phyloP scores from a whole-genome alignment of 805 yeast genomes.

The Kluyveromyces nonfermentans region DNA sequence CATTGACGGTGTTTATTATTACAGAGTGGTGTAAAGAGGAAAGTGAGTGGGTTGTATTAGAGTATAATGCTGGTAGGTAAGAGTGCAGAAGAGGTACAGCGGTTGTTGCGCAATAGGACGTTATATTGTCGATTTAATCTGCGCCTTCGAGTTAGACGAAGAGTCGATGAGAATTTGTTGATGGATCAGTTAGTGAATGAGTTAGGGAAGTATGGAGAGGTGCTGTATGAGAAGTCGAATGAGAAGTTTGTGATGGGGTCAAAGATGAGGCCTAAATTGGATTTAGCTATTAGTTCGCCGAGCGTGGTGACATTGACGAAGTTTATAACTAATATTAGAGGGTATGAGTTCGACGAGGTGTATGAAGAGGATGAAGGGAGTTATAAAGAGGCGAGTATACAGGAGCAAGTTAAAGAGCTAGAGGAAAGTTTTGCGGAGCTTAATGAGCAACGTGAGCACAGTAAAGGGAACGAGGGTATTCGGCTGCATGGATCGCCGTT shows the following conservation, averaged over 20 bases:
- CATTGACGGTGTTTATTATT: not conserved
- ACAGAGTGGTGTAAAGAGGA: not conserved
- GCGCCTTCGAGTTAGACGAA: not conserved
- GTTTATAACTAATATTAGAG: not conserved
- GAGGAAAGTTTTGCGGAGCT: not conserved
- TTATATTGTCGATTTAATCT: conserved; percentile 2
- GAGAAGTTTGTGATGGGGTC: not conserved
- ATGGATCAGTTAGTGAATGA: not conserved
- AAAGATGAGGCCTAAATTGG: not conserved
- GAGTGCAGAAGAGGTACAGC: not conserved
- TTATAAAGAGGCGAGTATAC: not conserved
- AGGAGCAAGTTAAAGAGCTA: not conserved
- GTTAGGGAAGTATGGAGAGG: not conserved
- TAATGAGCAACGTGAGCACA: not conserved
- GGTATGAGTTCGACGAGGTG: not conserved
- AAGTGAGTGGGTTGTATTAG: not conserved
- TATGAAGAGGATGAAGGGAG: not conserved
- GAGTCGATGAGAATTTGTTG: not conserved
- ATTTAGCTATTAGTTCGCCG: not conserved
- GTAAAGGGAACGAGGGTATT: not conserved
- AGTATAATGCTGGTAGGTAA: not conserved
- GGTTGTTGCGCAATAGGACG: not conserved
- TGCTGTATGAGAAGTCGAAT: conserved; percentile 1
- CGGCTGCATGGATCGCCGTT: not conserved
- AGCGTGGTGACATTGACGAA: not conserved